Conservation (phyloP, 345 rosid genomes). For the Punica granatum region DNA sequence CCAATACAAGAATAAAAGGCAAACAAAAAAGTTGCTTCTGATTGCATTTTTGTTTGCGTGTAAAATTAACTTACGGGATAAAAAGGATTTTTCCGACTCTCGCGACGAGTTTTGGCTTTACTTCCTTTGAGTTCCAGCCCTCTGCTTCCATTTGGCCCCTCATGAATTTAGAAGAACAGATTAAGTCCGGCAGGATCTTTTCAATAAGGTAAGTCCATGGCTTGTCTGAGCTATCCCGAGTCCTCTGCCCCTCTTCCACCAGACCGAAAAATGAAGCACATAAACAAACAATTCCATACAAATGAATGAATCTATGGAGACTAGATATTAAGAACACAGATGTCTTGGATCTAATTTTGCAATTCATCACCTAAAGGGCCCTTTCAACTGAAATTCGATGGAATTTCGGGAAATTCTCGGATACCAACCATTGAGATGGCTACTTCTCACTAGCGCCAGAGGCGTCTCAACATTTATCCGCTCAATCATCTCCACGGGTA, state of each 20-base stretch:
- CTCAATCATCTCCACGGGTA: conserved; percentile 27
- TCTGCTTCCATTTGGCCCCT: conserved; percentile 19
- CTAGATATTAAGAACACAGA: neutral
- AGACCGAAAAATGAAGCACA: neutral
- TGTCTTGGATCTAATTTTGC: too few species aligned
- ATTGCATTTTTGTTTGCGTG: neutral
- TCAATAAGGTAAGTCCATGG: conserved; percentile 40
- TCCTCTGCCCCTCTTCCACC: conserved; percentile 8
- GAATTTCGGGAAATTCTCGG: too few species aligned
- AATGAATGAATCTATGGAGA: neutral
- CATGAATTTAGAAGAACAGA: conserved; percentile 27
- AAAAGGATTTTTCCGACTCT: conserved; percentile 44
- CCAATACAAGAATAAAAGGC: neutral
- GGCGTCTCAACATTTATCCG: conserved; percentile 23
- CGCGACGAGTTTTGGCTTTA: conserved; percentile 42
- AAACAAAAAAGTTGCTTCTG: neutral
- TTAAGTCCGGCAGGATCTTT: conserved; percentile 36
- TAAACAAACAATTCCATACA: neutral
- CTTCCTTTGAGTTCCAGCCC: conserved; percentile 10
- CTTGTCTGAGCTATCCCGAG: conserved; percentile 11
- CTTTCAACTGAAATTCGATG: too few species aligned
- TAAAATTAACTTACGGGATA: conserved; percentile 25
- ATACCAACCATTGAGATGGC: conserved; percentile 20
- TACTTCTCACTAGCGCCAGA: conserved; percentile 24
- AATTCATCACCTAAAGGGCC: too few species aligned